These are phyloP conservation scores for Misopates orontium DNA, from an alignment of 257 asterid genomes.

Conservation along the genomic window DNA sequence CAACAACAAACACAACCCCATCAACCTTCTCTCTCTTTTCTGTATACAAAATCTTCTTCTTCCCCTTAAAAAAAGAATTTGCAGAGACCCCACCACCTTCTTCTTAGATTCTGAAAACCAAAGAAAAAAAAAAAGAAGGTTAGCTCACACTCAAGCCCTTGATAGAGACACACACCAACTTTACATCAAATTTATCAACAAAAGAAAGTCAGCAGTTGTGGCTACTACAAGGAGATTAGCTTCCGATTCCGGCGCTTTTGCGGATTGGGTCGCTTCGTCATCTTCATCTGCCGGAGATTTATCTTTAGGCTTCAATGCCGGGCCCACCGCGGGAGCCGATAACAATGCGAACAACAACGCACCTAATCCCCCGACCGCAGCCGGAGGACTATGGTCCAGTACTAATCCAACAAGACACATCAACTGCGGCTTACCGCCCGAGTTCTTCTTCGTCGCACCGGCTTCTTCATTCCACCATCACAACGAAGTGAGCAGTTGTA, in stretches of 20 bases:
- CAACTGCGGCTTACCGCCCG: conserved; percentile 62
- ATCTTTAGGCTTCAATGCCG: conserved; percentile 75
- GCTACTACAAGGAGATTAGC: conserved; percentile 63
- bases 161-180: too few species aligned
- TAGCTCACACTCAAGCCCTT: too few species aligned
- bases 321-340: conserved; percentile 35
- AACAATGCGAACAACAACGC: too few species aligned
- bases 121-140: too few species aligned
- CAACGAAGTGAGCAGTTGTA: conserved; percentile 7
- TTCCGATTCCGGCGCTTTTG: conserved; percentile 64
- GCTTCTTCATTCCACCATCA: conserved; percentile 52
- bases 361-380: conserved; percentile 25
- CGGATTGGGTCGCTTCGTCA: conserved; percentile 67
- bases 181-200: too few species aligned
- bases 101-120: background rate
- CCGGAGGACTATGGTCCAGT: conserved; percentile 64
- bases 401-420: conserved; percentile 46
- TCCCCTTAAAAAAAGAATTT: conserved; percentile 42
- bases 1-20: too few species aligned
- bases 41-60: conserved; percentile 33
- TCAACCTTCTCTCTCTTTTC: background rate
- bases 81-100: conserved; percentile 52
- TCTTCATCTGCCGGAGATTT: conserved; percentile 64
- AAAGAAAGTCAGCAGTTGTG: conserved; percentile 66
- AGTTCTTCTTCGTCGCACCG: conserved; percentile 70